These are phyloP conservation scores for Sporothrix humicola DNA, from an alignment of 2,329 filamentous ascomycete genomes.

Conservation along the genomic window DNA sequence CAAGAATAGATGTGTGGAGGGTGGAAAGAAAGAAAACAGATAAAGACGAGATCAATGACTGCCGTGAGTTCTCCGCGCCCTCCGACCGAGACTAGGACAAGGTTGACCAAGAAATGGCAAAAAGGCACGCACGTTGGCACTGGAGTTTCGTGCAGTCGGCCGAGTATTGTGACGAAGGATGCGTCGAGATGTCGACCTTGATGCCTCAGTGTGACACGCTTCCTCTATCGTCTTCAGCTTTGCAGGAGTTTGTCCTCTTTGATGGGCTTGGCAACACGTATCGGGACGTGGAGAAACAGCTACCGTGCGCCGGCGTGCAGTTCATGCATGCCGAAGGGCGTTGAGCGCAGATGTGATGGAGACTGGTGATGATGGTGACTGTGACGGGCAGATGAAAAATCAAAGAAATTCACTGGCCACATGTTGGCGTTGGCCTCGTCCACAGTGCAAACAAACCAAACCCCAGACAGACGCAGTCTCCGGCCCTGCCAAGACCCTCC, in stretches of 20 bases:
- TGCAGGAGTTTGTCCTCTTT: neutral
- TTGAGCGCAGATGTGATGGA: neutral
- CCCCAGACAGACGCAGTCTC: neutral
- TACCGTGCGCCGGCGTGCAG: neutral
- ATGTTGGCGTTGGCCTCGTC: neutral
- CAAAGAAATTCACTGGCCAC: neutral
- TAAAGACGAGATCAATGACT: neutral
- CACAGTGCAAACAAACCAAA: constrained; percentile 1
- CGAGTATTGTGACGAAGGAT: neutral
- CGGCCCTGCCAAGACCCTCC: neutral
- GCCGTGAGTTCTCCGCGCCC: constrained; percentile 8
- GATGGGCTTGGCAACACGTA: neutral
- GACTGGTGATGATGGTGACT: neutral
- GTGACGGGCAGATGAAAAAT: neutral
- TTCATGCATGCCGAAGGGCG: neutral
- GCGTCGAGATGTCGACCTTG: neutral
- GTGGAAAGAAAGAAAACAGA: neutral
- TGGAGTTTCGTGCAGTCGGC: neutral
- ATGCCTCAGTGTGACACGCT: neutral
- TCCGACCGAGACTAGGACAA: neutral
- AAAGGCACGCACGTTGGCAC: neutral
- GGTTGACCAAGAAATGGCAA: neutral
- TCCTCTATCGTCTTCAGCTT: neutral
- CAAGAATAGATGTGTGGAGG: neutral
- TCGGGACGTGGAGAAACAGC: neutral